phyloP scores from a whole-genome alignment of 2,329 filamentous ascomycete species.

The Aspergillus amoenus region DNA sequence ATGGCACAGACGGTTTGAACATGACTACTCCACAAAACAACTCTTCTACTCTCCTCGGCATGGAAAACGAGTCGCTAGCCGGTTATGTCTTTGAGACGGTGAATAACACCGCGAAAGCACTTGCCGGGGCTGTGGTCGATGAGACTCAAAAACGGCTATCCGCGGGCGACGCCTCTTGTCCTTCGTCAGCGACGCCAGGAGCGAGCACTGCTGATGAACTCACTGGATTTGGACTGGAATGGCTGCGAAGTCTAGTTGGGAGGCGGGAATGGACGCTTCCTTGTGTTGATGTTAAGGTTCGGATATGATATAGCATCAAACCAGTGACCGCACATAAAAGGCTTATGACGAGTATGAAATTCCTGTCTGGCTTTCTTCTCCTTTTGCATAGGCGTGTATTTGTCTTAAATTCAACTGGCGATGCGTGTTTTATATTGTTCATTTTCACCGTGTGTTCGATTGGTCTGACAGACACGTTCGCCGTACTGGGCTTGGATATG shows the following conservation, averaged over 20 bases:
- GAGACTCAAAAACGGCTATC: conserved; percentile 49
- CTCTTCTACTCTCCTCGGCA: conserved; percentile 22
- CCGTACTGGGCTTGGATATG: neutral
- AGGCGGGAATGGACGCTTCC: conserved; percentile 86
- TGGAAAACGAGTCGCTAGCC: conserved; percentile 35
- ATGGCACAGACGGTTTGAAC: conserved; percentile 13
- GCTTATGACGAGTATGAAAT: neutral
- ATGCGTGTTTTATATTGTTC: neutral
- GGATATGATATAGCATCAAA: conserved; percentile 54
- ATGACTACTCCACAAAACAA: conserved; percentile 4
- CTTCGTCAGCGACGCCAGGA: conserved; percentile 17
- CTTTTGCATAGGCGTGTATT: neutral
- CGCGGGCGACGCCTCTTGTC: neutral
- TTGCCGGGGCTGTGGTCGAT: conserved; percentile 67
- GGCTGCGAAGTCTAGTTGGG: conserved; percentile 78
- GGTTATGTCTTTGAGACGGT: conserved; percentile 49
- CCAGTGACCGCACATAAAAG: too few species aligned
- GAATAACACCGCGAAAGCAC: conserved; percentile 67
- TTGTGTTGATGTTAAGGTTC: conserved; percentile 83
- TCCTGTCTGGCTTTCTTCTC: neutral
- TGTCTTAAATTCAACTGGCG: neutral
- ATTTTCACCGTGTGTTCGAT: neutral
- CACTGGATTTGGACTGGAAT: conserved; percentile 79
- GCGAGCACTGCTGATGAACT: conserved; percentile 55
- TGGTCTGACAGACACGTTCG: neutral